Base-by-base conservation (phyloP, 768 basidiomycete genomes). In the Tricholoma sp. region DNA sequence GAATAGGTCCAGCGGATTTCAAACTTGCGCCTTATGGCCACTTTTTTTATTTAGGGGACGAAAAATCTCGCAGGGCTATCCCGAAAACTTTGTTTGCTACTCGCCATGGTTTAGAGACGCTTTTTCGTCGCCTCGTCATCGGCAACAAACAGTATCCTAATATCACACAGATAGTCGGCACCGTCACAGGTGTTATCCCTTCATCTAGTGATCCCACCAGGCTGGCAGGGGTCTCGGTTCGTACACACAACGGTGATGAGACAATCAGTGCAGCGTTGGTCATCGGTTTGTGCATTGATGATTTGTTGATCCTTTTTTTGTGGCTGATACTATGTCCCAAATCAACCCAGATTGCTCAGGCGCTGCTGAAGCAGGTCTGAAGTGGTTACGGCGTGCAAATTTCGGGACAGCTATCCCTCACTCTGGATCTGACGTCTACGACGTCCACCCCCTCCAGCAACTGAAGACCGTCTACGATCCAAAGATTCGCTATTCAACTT, bases 291-390 rank as follows among this genome's bases (percentile, higher is more conserved):
- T 18, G 1, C 3, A 41, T 10, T 6, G 9, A 41, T 9, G 7
- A 1, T 41, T 10, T 39, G 13, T 17, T 41, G 39, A 41, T 1
- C 41, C 1, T 24, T 18, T 42, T 6, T 18, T 18, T 42, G 1
- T 18, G n/a, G 41, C 17, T 42, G 7, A 42, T 42, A 9, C 4
- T 15, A 0, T 6, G 1, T 6, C n/a, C n/a, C n/a, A n/a, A n/a
- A 37, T 37, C 37, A 10, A n/a, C n/a, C 3, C 33, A 72, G 72
- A 73, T 55, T 70, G 70, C 52, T 69, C 70, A 1, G 72, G 72
- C 1, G 57, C 65, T 15, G 56, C 66, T 3, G 59, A 62, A 20
- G 63, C 63, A 13, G 70, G 67, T 18, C n/a, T 63, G 0, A 68
- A 64, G 36, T 69, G 66, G 66, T 57, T 73, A 6, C 51, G 58